Evolutionary conservation across 768 basidiomycete genomes (phyloP).

Genomic region (Mycena albidolilacea): DNA sequence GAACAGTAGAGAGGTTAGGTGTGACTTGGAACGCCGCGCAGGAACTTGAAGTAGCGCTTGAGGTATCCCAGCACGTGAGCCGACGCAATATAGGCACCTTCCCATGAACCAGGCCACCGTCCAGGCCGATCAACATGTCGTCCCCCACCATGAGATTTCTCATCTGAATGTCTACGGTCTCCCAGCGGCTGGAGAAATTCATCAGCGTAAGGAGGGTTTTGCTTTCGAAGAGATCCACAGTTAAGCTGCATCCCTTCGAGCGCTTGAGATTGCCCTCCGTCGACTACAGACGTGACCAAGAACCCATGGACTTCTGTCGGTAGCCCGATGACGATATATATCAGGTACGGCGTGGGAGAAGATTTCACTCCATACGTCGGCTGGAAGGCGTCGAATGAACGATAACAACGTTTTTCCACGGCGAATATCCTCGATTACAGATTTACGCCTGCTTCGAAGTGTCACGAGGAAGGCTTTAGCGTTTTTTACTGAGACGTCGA

Average conservation of each 20-base stretch:
- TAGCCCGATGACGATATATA: background rate
- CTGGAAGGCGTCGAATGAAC: slow-evolving; percentile 17
- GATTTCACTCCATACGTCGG: slow-evolving; percentile 12
- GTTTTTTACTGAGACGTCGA: background rate
- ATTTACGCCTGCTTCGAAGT: background rate
- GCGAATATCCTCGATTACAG: background rate
- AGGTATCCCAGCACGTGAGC: slow-evolving; percentile 7
- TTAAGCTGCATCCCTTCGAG: background rate
- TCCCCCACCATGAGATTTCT: background rate
- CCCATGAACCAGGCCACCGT: background rate
- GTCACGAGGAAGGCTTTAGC: background rate
- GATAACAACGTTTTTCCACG: background rate
- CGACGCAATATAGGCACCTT: slow-evolving; percentile 7
- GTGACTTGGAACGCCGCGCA: slow-evolving; percentile 11
- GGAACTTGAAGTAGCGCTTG: background rate
- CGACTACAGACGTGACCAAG: slow-evolving; percentile 22
- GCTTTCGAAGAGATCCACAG: background rate
- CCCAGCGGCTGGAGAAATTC: slow-evolving; percentile 5
- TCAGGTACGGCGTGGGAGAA: background rate
- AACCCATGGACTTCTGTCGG: slow-evolving; percentile 17
- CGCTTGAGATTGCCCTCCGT: slow-evolving; percentile 16
- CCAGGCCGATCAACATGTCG: background rate
- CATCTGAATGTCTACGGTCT: background rate
- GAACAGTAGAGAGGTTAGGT: background rate
- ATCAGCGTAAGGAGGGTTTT: background rate